These are phyloP conservation scores for Eremothecium gossypii DNA, from an alignment of 1,139 yeast genomes.

Conservation along the genomic window DNA sequence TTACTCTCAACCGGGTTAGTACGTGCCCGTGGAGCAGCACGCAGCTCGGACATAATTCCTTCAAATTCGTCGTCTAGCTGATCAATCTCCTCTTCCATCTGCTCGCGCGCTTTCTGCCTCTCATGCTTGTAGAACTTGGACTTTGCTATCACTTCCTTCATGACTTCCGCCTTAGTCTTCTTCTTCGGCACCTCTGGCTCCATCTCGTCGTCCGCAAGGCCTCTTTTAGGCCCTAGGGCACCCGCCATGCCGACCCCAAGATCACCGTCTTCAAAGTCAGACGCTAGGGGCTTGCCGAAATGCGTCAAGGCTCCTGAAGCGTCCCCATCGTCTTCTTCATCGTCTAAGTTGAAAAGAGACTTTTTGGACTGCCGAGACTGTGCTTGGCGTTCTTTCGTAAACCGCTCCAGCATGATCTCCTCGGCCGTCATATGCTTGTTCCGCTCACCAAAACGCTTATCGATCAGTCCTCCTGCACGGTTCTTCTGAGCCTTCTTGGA, in stretches of 20 bases:
- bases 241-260: constrained; percentile 24
- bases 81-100: constrained; percentile 59
- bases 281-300: constrained; percentile 60
- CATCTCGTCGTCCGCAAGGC: constrained; percentile 34
- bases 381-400: constrained; percentile 73
- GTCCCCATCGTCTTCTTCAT: constrained; percentile 41
- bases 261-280: constrained; percentile 40
- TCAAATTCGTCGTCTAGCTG: constrained; percentile 73
- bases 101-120: constrained; percentile 70
- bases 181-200: constrained; percentile 40
- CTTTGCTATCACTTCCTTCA: constrained; percentile 94
- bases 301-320: constrained; percentile 57
- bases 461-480: constrained; percentile 69
- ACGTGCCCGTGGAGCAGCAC: constrained; percentile 20
- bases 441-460: constrained; percentile 88
- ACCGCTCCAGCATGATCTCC: constrained; percentile 92
- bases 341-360: constrained; percentile 64
- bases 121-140: constrained; percentile 84
- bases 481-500: constrained; percentile 52
- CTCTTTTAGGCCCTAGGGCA: constrained; percentile 14
- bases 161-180: constrained; percentile 87
- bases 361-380: constrained; percentile 38
- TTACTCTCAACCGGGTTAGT: constrained; percentile 5
- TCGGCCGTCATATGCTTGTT: constrained; percentile 65
- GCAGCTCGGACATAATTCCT: constrained; percentile 61